Evolutionary conservation across 140 eudicot species (phyloP).

Genomic region (Bidens hawaiensis): DNA sequence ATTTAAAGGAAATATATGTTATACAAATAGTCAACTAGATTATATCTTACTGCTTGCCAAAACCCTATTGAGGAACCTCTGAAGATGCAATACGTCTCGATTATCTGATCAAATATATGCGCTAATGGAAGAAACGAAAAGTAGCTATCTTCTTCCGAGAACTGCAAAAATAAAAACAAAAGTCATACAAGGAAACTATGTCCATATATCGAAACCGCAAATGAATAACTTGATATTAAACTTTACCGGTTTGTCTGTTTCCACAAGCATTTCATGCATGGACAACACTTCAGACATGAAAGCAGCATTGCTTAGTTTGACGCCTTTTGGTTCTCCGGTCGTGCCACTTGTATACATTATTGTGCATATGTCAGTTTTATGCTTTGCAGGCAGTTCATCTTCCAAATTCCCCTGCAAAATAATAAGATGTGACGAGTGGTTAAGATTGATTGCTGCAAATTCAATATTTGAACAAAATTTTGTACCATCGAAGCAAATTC

Average conservation of each 20-base stretch:
- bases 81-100: slow-evolving; percentile 66
- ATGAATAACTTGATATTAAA: background rate
- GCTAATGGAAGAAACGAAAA: slow-evolving; percentile 96
- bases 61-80: slow-evolving; percentile 82
- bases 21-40: background rate
- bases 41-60: slow-evolving; percentile 89
- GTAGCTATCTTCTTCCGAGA: slow-evolving; percentile 67
- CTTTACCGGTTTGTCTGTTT: slow-evolving; percentile 69
- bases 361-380: slow-evolving; percentile 57
- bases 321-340: slow-evolving; percentile 94
- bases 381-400: slow-evolving; percentile 67
- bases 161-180: slow-evolving; percentile 35
- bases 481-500: slow-evolving; percentile 62
- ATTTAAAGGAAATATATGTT: background rate
- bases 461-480: background rate
- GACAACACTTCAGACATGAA: slow-evolving; percentile 75
- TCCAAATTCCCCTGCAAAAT: slow-evolving; percentile 59
- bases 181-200: background rate
- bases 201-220: background rate
- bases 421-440: background rate
- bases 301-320: slow-evolving; percentile 59
- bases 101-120: slow-evolving; percentile 85
- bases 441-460: background rate
- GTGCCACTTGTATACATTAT: slow-evolving; percentile 99
- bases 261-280: slow-evolving; percentile 52